These are phyloP conservation scores for Hirschfeldia incana DNA, from an alignment of 345 rosid genomes.

Conservation along the genomic window DNA sequence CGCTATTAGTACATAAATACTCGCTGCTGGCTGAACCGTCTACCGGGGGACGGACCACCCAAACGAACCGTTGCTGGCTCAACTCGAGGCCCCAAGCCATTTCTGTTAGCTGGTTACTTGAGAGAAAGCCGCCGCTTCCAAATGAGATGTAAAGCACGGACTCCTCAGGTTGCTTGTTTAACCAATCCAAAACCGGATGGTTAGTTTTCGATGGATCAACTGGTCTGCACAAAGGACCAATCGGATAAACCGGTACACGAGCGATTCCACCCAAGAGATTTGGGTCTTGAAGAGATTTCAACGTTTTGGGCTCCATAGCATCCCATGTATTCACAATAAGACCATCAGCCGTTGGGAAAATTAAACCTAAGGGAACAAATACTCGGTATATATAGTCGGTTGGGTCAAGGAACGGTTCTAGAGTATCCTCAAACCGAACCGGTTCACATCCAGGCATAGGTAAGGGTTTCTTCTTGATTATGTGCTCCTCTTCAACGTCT, in stretches of 20 bases:
- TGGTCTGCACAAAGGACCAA: constrained; percentile 36
- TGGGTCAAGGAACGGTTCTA: constrained; percentile 44
- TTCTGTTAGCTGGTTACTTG: constrained; percentile 29
- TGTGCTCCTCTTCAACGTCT: constrained; percentile 32
- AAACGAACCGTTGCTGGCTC: constrained; percentile 36
- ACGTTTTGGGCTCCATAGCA: constrained; percentile 37
- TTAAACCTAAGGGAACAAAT: constrained; percentile 24
- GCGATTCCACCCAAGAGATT: constrained; percentile 33
- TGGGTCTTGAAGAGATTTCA: constrained; percentile 32
- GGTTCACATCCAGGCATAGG: constrained; percentile 53
- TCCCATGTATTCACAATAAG: constrained; percentile 41
- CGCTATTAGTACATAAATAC: constrained; percentile 2
- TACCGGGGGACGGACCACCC: constrained; percentile 37
- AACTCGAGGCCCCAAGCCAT: constrained; percentile 38
- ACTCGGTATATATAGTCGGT: constrained; percentile 20
- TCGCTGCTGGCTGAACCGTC: constrained; percentile 7
- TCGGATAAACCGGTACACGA: constrained; percentile 38
- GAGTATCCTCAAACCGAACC: constrained; percentile 48
- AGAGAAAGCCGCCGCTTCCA: constrained; percentile 65
- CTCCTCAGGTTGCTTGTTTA: constrained; percentile 48
- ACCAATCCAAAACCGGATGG: constrained; percentile 45
- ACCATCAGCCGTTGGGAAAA: constrained; percentile 32
- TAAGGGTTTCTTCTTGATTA: constrained; percentile 36
- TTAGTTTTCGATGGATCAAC: constrained; percentile 14
- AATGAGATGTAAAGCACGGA: constrained; percentile 64